Base-by-base conservation (phyloP, 2,329 filamentous ascomycete genomes). In the Fusarium anguioides region DNA sequence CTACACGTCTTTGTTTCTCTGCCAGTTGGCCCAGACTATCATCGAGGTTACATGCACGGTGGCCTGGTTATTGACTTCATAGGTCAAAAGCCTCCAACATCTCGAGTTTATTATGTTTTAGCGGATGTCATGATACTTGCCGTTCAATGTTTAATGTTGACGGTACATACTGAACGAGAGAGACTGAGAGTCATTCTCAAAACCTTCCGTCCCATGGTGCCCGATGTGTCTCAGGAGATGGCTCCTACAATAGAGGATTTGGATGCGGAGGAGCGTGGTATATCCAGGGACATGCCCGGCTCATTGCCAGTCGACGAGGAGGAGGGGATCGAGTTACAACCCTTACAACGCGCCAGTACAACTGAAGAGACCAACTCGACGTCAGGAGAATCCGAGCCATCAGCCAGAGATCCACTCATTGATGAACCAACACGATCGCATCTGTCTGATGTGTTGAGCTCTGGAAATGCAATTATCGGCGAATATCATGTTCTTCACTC, bases 31-130 rank as follows among this genome's bases (percentile, higher is more conserved):
- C 82, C 83, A 60, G 89, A 91, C 70, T 82, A 85, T 35, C 83
- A 87, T 60, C 81, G 87, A 50, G 89, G 88, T 23, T 91, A 91
- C 72, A 81, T 90, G 23, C 89, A 91, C 64, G 89, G 89, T 23
- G 89, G 89, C 31, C 80, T 91, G 48, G 81, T 91, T 23, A 84
- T 91, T 69, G 89, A 91, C 72, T 89, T 91, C 68, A 82, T 91
- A 68, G 89, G 89, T 15, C 89, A 91, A 75, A 85, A 84, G 67
- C 86, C 88, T 6, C 86, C 89, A 3, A 82, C 83, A 3, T 88
- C 86, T 23, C 83, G 82, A 64, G 70, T 86, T 17, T 82, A 84
- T 48, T 82, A 90, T 42, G 66, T 90, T 7, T 70, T 85, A 4
- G 76, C 87, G 40, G 89, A 91, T 74, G 23, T 85, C 8, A 70